A percentile compares a stretch with the other conserved stretches of the same genome.
These are phyloP conservation scores for Orbilia ellipsospora DNA, from an alignment of 2,329 filamentous ascomycete genomes.

Conservation along the genomic window DNA sequence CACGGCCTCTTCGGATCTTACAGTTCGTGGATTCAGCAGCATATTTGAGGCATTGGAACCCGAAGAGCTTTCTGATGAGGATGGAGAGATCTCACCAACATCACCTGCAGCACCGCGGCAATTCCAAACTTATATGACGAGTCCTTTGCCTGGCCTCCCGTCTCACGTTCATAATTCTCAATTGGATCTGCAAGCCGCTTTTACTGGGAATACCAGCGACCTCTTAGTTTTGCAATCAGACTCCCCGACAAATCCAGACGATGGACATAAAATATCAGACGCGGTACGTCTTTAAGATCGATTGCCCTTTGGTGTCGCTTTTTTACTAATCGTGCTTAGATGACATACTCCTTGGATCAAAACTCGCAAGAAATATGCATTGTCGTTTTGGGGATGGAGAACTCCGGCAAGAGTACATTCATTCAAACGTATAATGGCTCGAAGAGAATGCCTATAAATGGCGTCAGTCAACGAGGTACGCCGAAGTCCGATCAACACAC, in stretches of 20 bases:
- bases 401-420: slow-evolving; percentile 76
- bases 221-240: slow-evolving; percentile 39
- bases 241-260: slow-evolving; percentile 18
- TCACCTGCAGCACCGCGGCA: slow-evolving; percentile 51
- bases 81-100: slow-evolving; percentile 53
- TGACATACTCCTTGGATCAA: slow-evolving; percentile 51
- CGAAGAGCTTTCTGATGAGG: slow-evolving; percentile 49
- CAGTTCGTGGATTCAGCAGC: slow-evolving; percentile 34
- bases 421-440: slow-evolving; percentile 67
- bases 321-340: slow-evolving; percentile 23
- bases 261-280: slow-evolving; percentile 33
- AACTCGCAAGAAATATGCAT: slow-evolving; percentile 63
- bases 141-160: slow-evolving; percentile 48
- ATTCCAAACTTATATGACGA: slow-evolving; percentile 54
- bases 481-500: not conserved
- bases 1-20: slow-evolving; percentile 44
- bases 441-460: slow-evolving; percentile 51
- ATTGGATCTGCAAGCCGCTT: slow-evolving; percentile 42
- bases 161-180: slow-evolving; percentile 53
- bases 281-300: slow-evolving; percentile 15
- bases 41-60: slow-evolving; percentile 51
- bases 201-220: slow-evolving; percentile 40
- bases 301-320: not conserved
- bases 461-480: slow-evolving; percentile 52
- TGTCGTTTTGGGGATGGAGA: slow-evolving; percentile 73